phyloP scores from a whole-genome alignment of 2,329 filamentous ascomycete genomes.

The Didymella segeticola region DNA sequence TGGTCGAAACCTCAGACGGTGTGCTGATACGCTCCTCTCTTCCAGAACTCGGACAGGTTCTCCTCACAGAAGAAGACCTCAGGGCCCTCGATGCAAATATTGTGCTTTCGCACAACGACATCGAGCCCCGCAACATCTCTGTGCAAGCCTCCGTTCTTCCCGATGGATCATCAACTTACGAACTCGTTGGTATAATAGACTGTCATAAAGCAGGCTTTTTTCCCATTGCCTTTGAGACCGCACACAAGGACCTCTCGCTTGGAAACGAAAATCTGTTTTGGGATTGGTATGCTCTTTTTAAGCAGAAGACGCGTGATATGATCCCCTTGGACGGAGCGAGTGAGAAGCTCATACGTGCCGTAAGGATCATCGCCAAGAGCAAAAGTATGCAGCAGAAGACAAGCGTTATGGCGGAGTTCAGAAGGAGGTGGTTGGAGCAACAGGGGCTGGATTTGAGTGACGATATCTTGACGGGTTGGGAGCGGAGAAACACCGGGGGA shows the following conservation, averaged over 20 bases:
- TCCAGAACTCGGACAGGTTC: constrained; percentile 8
- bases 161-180: constrained; percentile 1
- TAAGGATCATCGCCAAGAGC: constrained; percentile 11
- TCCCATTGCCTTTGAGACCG: constrained; percentile 13
- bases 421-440: constrained; percentile 9
- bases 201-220: constrained; percentile 13
- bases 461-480: constrained; percentile 10
- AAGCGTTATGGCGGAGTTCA: constrained; percentile 12
- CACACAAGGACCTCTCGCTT: constrained; percentile 12
- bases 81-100: neutral
- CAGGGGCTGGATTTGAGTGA: constrained; percentile 5
- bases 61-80: constrained; percentile 12
- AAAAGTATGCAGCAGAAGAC: constrained; percentile 16
- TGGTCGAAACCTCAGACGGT: constrained; percentile 11
- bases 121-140: constrained; percentile 10
- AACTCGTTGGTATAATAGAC: constrained; percentile 10
- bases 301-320: constrained; percentile 9
- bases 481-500: neutral
- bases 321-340: constrained; percentile 3
- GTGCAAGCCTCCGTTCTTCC: neutral
- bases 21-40: constrained; percentile 10
- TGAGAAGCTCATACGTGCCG: constrained; percentile 5
- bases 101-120: constrained; percentile 13
- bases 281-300: constrained; percentile 14
- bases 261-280: constrained; percentile 13